Evolutionary conservation across 129 eudicot genomes (phyloP), one percentile per base, ranked within the genome.

Genomic region (Sambucus nigra): DNA sequence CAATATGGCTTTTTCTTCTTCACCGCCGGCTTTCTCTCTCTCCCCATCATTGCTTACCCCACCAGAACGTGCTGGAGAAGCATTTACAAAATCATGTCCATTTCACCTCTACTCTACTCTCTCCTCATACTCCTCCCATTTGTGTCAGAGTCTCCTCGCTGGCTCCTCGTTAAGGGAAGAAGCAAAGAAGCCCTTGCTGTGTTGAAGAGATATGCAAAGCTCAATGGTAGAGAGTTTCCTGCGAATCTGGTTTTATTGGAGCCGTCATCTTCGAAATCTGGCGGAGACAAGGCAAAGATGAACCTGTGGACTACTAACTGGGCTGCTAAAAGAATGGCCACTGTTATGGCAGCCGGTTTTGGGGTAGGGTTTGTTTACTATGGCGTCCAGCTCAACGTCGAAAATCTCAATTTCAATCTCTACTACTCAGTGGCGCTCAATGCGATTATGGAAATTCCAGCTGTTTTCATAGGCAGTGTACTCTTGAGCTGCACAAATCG

Each of bases 381-480:
- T 12, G 84, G 80, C 4, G 40, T 73, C 1, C 84, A 68, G 53
- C 62, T 78, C 24, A 68, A 68, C 9, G 76, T 73, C 0, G 84
- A 68, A 38, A 69, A 64, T 51, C 55, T 78, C 19, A 57, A 64
- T 27, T 73, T 73, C 59, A 49, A 69, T 48, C 61, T 65, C n/a
- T 78, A 78, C 57, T 51, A 63, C 32, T 59, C 69, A 1, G 76
- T 73, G 1, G 70, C 67, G 2, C 59, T 69, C 7, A 78, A 78
- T 22, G 84, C 80, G 2, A 20, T 69, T 47, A 52, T 64, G 73
- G 84, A 78, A 59, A 53, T 78, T n/a, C 84, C 84, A 9, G 76
- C 84, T 6, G 78, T 68, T n/a, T 67, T 77, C 26, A 25, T 67
- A 0, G 79, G 78, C 19, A 63, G 78, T 13, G 62, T 77, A 8